These are phyloP conservation scores for Amphicarpaea edgeworthii DNA, from an alignment of 306 rosid species.

Conservation along the genomic window DNA sequence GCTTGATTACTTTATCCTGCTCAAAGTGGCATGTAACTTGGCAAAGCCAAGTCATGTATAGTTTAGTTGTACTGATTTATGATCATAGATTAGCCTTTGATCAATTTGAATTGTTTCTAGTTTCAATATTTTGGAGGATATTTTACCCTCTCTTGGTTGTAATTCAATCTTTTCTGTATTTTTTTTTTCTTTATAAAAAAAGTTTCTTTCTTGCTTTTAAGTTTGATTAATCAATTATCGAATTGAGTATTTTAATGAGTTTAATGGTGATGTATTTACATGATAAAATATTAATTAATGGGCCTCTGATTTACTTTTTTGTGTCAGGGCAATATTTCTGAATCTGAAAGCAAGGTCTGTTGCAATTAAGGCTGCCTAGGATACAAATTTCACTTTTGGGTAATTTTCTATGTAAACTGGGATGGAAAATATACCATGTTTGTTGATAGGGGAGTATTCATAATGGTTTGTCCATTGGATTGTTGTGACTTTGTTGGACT, in stretches of 20 bases:
- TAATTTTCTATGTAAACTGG: conserved; percentile 5
- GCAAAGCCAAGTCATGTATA: conserved; percentile 1
- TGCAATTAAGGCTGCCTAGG: conserved; percentile 66
- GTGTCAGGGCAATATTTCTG: conserved; percentile 84
- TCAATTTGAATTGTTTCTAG: conserved; percentile 10
- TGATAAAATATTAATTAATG: conserved; percentile 25
- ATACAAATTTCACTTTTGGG: conserved; percentile 23
- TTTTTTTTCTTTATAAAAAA: background rate
- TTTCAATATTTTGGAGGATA: conserved; percentile 22
- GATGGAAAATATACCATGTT: conserved; percentile 20
- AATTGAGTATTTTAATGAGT: no score
- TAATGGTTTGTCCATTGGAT: conserved; percentile 9
- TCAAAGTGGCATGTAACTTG: conserved; percentile 1
- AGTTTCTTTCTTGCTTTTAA: background rate
- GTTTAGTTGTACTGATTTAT: conserved; percentile 28
- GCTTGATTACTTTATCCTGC: background rate
- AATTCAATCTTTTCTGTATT: conserved; percentile 11
- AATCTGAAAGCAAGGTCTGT: conserved; percentile 86
- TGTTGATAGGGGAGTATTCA: conserved; percentile 31
- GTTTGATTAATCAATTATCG: conserved; percentile 12
- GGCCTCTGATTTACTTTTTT: conserved; percentile 37
- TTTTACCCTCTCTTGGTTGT: background rate
- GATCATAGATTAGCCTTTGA: background rate
- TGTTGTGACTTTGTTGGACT: conserved; percentile 9
- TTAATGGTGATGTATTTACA: no score